Evolutionary conservation across 2,329 filamentous ascomycete species (phyloP).

Genomic region (Penicillium expansum): DNA sequence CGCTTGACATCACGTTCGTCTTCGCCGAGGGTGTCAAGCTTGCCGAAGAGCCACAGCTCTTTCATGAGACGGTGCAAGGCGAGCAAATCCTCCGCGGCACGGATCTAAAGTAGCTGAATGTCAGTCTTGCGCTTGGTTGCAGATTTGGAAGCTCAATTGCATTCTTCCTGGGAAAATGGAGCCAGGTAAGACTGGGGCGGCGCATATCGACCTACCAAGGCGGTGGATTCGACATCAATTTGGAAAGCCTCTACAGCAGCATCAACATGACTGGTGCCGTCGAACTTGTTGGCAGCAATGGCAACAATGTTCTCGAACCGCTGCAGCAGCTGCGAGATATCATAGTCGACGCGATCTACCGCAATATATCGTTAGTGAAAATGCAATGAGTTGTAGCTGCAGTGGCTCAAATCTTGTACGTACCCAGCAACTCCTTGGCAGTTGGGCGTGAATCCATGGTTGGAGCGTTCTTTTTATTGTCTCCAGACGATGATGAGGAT

Average conservation of each 20-base stretch:
- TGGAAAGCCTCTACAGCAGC: conserved; percentile 58
- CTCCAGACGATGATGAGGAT: background rate
- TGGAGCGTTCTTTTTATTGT: background rate
- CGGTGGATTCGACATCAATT: conserved; percentile 58
- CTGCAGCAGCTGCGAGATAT: conserved; percentile 49
- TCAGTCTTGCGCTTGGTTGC: background rate
- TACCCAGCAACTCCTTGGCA: conserved; percentile 31
- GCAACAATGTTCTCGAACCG: conserved; percentile 57
- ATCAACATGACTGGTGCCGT: conserved; percentile 48
- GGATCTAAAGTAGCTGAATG: conserved; percentile 45
- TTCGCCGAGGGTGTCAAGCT: conserved; percentile 56
- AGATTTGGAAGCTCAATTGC: background rate
- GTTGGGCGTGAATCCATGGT: conserved; percentile 36
- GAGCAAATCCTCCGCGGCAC: conserved; percentile 61
- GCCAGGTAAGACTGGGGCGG: too few relatives aligned
- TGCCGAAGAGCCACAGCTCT: conserved; percentile 66
- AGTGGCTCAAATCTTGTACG: conserved; percentile 7
- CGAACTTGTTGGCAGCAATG: conserved; percentile 48
- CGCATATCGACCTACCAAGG: conserved; percentile 47
- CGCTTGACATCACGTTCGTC: conserved; percentile 41
- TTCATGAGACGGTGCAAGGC: conserved; percentile 61
- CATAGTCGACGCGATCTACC: conserved; percentile 45
- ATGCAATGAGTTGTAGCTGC: background rate
- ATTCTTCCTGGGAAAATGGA: background rate
- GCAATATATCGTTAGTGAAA: background rate